These are phyloP conservation scores for Orbilia oligospora DNA, from an alignment of 2,329 filamentous ascomycete species.

Conservation along the genomic window DNA sequence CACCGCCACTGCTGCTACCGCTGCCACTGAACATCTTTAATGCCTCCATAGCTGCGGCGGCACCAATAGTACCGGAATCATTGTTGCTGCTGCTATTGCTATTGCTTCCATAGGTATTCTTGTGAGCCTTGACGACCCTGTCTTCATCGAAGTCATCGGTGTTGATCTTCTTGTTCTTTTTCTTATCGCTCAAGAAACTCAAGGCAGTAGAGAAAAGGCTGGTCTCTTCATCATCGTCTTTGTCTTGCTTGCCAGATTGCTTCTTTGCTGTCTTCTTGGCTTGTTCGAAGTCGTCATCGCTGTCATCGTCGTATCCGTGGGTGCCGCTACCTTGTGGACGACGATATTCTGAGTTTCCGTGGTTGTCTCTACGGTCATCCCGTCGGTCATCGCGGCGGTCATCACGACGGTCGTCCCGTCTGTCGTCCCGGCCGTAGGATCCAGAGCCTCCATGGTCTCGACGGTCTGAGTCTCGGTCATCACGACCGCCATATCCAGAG, in stretches of 20 bases:
- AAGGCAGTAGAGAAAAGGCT: conserved; percentile 73
- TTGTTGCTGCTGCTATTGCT: conserved; percentile 69
- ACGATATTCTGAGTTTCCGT: conserved; percentile 65
- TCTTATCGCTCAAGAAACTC: conserved; percentile 72
- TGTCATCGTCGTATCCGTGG: conserved; percentile 65
- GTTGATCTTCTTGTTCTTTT: conserved; percentile 68
- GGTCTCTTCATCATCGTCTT: conserved; percentile 60
- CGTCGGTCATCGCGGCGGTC: conserved; percentile 7
- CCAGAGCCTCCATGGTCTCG: not conserved
- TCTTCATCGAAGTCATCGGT: conserved; percentile 74
- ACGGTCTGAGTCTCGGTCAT: conserved; percentile 12
- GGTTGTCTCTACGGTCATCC: conserved; percentile 66
- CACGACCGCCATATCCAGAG: conserved; percentile 31
- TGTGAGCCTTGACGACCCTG: conserved; percentile 80
- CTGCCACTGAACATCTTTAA: conserved; percentile 82
- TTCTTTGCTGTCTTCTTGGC: conserved; percentile 73
- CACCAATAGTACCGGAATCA: conserved; percentile 74
- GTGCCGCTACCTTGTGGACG: conserved; percentile 37
- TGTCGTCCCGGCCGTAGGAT: not conserved
- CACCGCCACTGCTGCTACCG: conserved; percentile 68
- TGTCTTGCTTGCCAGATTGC: conserved; percentile 71
- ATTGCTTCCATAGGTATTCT: conserved; percentile 76
- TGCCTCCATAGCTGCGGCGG: conserved; percentile 84
- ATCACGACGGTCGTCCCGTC: conserved; percentile 1
- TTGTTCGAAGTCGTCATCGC: conserved; percentile 68